Base-by-base conservation (phyloP, 176 grass and related monocot species). In the Miscanthus lutarioriparius region DNA sequence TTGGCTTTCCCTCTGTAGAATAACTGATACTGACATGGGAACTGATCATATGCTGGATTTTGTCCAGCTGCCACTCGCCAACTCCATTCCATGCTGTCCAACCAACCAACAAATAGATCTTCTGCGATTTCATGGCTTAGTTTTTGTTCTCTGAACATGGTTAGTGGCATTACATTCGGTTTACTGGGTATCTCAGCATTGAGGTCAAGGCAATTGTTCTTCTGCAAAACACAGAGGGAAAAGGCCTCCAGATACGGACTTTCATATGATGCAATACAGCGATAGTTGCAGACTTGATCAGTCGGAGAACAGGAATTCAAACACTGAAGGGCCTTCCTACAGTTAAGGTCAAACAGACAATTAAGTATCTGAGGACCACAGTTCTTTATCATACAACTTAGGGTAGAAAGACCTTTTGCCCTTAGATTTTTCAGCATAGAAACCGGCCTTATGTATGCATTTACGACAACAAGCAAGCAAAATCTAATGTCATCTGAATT, bases 31-130 rank as follows among this genome's bases (percentile, higher is more conserved):
- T 95, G 93, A 83, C 96, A 95, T 9, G 96, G 93, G 38, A 97
- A 98, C 75, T 98, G 96, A 54, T 98, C 96, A 78, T 95, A 98
- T 35, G 96, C 96, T 59, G 96, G 93, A 87, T 98, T 98, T 86
- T 98, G 93, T 54, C 93, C 96, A 38, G 91, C 91, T 83, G 87
- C 69, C 30, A 98, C 96, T 40, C 91, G 74, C 96, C 96, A 98
- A 78, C 96, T 98, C 92, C 91, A 98, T 80, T 91, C 89, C 74
- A 95, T 76, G 68, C 73, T 82, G 70, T 83, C 92, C 72, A 98
- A 74, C 89, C 93, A 98, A 90, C 95, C 93, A 40, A 98, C 67
- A 84, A 98, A 98, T 17, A 98, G 68, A 40, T 98, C 91, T 88
- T 95, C 96, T 1, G 96, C 96, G 51, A 92, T 37, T 83, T 98